A percentile compares a stretch with the other conserved stretches of the same genome.
These are phyloP conservation scores for Blastomyces parvus DNA, from an alignment of 2,329 filamentous ascomycete genomes.

Conservation along the genomic window DNA sequence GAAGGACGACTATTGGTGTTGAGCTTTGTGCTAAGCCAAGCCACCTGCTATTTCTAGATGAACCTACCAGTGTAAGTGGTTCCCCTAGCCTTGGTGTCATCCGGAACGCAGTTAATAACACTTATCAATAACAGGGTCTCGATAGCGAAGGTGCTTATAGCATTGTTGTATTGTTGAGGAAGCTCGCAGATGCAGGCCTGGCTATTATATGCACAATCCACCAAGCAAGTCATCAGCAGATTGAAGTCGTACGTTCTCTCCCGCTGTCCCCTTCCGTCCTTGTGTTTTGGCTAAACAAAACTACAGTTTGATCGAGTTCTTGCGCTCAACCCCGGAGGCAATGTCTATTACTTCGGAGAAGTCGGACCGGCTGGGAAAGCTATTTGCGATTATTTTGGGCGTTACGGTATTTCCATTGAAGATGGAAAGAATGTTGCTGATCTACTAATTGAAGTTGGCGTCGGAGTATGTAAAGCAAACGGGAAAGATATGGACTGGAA, in stretches of 20 bases:
- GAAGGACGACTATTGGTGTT: slow-evolving; percentile 59
- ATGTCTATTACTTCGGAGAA: slow-evolving; percentile 59
- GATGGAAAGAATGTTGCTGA: slow-evolving; percentile 52
- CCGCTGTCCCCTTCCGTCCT: neutral
- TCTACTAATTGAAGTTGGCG: slow-evolving; percentile 52
- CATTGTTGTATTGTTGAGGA: slow-evolving; percentile 54
- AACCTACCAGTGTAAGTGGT: slow-evolving; percentile 49
- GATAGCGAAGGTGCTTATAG: slow-evolving; percentile 56
- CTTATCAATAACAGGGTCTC: slow-evolving; percentile 43
- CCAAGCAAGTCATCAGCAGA: slow-evolving; percentile 55
- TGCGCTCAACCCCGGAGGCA: slow-evolving; percentile 55
- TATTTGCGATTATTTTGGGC: slow-evolving; percentile 55
- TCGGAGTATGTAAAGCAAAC: slow-evolving; percentile 42
- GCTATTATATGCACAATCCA: slow-evolving; percentile 62
- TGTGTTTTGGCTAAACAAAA: slow-evolving; percentile 10
- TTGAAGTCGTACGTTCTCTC: slow-evolving; percentile 30
- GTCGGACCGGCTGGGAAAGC: slow-evolving; percentile 53
- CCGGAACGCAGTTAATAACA: neutral
- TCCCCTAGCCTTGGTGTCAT: slow-evolving; percentile 21
- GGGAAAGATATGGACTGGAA: slow-evolving; percentile 54
- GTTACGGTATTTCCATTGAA: slow-evolving; percentile 51
- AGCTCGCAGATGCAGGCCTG: slow-evolving; percentile 51
- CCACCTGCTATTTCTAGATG: slow-evolving; percentile 57
- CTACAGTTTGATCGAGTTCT: slow-evolving; percentile 59
- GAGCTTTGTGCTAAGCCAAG: slow-evolving; percentile 57